A percentile compares a stretch with the other conserved stretches of the same genome.
These are phyloP conservation scores for Mortierella sp. DNA, from an alignment of 371 early-diverging fungal species.

Conservation along the genomic window DNA sequence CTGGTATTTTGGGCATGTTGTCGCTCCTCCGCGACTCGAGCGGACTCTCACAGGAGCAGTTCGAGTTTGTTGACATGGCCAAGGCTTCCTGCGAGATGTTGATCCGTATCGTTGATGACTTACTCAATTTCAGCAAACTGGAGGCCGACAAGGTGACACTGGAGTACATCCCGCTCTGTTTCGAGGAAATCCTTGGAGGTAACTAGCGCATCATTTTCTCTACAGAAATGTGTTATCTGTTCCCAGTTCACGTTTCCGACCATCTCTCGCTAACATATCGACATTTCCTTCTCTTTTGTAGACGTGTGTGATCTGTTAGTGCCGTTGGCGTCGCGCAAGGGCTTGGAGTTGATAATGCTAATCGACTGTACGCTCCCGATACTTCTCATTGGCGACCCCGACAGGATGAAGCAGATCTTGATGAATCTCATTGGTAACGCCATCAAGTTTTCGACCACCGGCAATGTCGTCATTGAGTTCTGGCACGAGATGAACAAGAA, in stretches of 20 bases:
- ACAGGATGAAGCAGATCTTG: slow-evolving; percentile 65
- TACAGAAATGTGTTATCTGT: neutral
- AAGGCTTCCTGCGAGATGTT: slow-evolving; percentile 72
- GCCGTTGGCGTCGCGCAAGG: slow-evolving; percentile 69
- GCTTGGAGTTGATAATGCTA: slow-evolving; percentile 63
- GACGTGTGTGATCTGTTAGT: slow-evolving; percentile 70
- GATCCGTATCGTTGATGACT: slow-evolving; percentile 73
- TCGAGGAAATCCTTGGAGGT: slow-evolving; percentile 67
- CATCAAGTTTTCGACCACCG: slow-evolving; percentile 68
- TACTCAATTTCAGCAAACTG: slow-evolving; percentile 74
- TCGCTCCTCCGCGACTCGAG: slow-evolving; percentile 67
- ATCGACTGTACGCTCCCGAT: slow-evolving; percentile 58
- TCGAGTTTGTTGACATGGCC: slow-evolving; percentile 70
- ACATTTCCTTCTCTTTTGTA: neutral
- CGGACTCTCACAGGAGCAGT: slow-evolving; percentile 67
- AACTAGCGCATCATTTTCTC: neutral
- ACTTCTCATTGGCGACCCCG: slow-evolving; percentile 63
- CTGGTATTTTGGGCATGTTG: slow-evolving; percentile 73
- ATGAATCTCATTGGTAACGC: slow-evolving; percentile 71
- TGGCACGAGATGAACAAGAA: slow-evolving; percentile 61
- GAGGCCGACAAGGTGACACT: slow-evolving; percentile 73
- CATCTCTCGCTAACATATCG: too few relatives aligned
- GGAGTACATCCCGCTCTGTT: slow-evolving; percentile 63
- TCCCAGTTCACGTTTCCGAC: neutral
- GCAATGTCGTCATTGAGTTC: slow-evolving; percentile 66